Percentiles rank a stretch among this genome's conserved stretches.
Conservation (phyloP, 2,329 filamentous ascomycete genomes). For the Colletotrichum shisoi region DNA sequence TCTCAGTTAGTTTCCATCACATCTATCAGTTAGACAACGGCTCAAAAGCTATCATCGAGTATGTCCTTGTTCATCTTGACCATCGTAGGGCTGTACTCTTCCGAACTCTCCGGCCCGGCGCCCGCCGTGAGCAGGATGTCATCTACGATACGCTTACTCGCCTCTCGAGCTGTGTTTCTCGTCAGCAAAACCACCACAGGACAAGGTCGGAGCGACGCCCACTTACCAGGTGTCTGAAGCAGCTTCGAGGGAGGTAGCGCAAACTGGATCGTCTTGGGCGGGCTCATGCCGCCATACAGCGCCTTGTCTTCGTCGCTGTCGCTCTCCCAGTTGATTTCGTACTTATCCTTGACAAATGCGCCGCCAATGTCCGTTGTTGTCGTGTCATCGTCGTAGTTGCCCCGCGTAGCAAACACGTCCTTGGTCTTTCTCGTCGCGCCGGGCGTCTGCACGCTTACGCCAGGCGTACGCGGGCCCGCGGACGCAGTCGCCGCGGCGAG, state of each 20-base stretch:
- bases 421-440: constrained; percentile 59
- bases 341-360: constrained; percentile 47
- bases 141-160: constrained; percentile 81
- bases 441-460: constrained; percentile 86
- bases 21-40: constrained; percentile 1
- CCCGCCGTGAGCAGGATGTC: constrained; percentile 81
- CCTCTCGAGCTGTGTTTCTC: constrained; percentile 70
- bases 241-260: constrained; percentile 78
- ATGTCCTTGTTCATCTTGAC: constrained; percentile 71
- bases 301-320: constrained; percentile 72
- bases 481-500: constrained; percentile 51
- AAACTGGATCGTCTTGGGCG: constrained; percentile 93
- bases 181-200: constrained; percentile 23
- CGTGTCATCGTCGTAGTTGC: constrained; percentile 42
- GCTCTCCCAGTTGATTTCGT: constrained; percentile 77
- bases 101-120: constrained; percentile 62
- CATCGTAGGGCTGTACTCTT: constrained; percentile 71
- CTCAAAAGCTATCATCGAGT: constrained; percentile 68
- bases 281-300: constrained; percentile 77
- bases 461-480: constrained; percentile 72
- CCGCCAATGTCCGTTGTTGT: constrained; percentile 37
- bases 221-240: constrained; percentile 78
- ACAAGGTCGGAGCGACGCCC: background rate
- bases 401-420: constrained; percentile 55
- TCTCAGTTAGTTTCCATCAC: background rate